Evolutionary conservation across 1,284 basidiomycete genomes (phyloP), one percentile per base, ranked within the genome.

Genomic region (Pseudozyma flocculosa): DNA sequence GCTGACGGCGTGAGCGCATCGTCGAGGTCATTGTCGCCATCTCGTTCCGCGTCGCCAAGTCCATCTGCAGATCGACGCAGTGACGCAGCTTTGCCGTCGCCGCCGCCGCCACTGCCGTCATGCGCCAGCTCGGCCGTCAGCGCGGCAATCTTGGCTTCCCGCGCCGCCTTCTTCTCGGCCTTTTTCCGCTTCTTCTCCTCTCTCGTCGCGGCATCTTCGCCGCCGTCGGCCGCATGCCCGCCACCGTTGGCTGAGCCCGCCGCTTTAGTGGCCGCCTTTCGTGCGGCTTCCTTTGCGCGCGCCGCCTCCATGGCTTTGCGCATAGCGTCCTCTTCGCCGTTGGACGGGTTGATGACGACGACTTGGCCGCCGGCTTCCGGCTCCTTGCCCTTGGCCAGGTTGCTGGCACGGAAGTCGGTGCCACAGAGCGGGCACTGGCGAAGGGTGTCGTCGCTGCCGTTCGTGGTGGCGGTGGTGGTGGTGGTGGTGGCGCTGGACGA

Each of bases 371-470:
- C 61, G n/a, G 29, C 19, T 14, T 50, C 43, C 0, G 45, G 34
- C 37, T 54, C 30, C 30, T 55, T 48, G 2, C 50, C 48, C 44
- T 69, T 68, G 9, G n/a, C 43, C 11, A 74, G 37, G 0, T 45
- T 49, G 14, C 26, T 36, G 0, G 62, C 55, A 39, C 45, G 47
- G 64, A 75, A 77, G 2, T 43, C 19, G 24, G 47, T 55, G 11
- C 46, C 51, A 32, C 70, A 74, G 14, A 68, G 45, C 0, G 75
- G 75, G 40, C 75, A 77, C 2, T 55, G 49, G 32, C 14, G 26
- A 22, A 17, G 36, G 21, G 13, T 19, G 8, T 49, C 39, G 29
- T 24, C 29, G n/a, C 21, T 15, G 30, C 5, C 5, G 9, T 8
- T 14, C 34, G 17, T 29, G 42, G 23, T 19, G 43, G 14, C 4